Evolutionary conservation across 345 rosid genomes (phyloP).

Genomic region (Linum trigynum): DNA sequence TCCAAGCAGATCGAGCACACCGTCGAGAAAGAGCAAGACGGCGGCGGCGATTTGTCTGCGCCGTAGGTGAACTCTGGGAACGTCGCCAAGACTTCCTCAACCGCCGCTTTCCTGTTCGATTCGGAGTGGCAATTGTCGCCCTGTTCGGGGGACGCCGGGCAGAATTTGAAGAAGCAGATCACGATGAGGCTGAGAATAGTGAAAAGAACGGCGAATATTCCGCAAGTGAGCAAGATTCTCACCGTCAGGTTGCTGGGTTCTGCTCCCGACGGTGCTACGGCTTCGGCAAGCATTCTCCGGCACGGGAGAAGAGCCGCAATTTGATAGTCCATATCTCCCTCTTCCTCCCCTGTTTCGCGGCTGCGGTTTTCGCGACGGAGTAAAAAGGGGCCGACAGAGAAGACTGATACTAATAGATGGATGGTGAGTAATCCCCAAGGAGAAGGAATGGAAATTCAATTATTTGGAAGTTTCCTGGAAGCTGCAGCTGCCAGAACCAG

Average conservation of each 20-base stretch:
- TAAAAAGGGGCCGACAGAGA: background rate
- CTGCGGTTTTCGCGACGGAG: too few relatives aligned
- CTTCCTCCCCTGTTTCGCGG: too few relatives aligned
- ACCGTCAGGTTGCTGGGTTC: background rate
- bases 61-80: background rate
- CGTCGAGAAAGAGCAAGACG: background rate
- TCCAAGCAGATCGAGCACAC: conserved; percentile 29
- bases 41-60: background rate
- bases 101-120: background rate
- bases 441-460: too few relatives aligned
- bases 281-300: background rate
- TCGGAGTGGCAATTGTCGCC: background rate
- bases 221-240: background rate
- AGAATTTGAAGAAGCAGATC: background rate
- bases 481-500: too few relatives aligned
- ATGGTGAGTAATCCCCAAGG: background rate
- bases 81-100: background rate
- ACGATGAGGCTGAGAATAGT: background rate
- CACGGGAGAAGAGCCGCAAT: background rate
- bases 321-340: background rate
- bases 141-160: background rate
- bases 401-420: background rate
- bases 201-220: background rate
- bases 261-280: background rate
- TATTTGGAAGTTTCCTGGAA: too few relatives aligned